Conservation (phyloP, 495 filamentous ascomycete species). For the Aspergillus sclerotiicarbonarius region DNA sequence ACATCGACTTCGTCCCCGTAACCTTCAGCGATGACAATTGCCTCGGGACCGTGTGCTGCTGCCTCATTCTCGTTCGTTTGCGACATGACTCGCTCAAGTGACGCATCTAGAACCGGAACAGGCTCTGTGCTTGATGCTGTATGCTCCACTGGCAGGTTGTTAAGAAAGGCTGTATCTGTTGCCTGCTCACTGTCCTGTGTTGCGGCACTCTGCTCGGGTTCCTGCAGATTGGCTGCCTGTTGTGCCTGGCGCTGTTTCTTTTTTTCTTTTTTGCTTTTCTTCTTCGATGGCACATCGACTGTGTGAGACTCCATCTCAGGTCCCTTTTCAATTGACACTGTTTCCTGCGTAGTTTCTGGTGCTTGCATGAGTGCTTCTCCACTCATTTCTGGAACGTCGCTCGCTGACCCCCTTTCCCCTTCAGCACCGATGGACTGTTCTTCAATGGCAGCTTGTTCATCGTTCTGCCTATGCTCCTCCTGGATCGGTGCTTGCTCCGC, state of each 20-base stretch:
- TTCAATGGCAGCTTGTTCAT: background rate
- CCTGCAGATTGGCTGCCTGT: constrained; percentile 8
- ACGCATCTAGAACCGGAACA: background rate
- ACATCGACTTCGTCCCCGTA: background rate
- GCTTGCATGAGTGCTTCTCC: background rate
- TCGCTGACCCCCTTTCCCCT: background rate
- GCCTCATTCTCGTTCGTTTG: background rate
- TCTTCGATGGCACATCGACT: constrained; percentile 18
- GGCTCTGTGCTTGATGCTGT: background rate
- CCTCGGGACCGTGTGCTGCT: background rate
- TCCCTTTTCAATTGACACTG: constrained; percentile 2
- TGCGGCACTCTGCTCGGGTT: constrained; percentile 7
- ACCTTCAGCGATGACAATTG: background rate
- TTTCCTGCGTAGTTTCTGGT: constrained; percentile 11
- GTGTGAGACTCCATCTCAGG: constrained; percentile 14
- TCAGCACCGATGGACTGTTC: background rate
- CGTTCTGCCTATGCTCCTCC: background rate
- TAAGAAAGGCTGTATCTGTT: background rate
- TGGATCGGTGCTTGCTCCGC: background rate
- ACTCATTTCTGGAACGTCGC: background rate
- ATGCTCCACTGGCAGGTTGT: background rate
- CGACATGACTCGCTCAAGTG: background rate
- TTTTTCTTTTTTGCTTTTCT: constrained; percentile 35
- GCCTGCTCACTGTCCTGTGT: background rate
- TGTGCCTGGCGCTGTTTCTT: constrained; percentile 28